A percentile compares a stretch with the other conserved stretches of the same genome.
Conservation (phyloP, 345 rosid genomes). For the Gossypium stocksii region DNA sequence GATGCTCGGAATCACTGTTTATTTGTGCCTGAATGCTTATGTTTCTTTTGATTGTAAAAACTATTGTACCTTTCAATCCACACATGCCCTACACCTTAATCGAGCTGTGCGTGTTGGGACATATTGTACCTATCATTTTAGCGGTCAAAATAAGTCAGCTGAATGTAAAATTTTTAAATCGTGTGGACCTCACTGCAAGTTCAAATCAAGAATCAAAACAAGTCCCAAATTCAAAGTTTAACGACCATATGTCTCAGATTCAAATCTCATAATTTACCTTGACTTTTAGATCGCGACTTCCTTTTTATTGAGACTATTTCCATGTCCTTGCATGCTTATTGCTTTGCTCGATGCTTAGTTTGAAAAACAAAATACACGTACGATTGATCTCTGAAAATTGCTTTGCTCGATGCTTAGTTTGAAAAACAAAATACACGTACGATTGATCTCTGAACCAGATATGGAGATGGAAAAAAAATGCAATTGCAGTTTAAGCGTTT, state of each 20-base stretch:
- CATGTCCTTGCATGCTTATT: neutral
- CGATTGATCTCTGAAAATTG: neutral
- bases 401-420: neutral
- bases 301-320: too few relatives aligned
- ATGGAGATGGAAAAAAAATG: neutral
- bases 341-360: neutral
- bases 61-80: too few relatives aligned
- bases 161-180: neutral
- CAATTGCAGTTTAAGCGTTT: neutral
- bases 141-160: neutral
- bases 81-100: too few relatives aligned
- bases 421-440: neutral
- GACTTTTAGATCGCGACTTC: too few relatives aligned
- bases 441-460: neutral
- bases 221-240: too few relatives aligned
- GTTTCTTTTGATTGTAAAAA: too few relatives aligned
- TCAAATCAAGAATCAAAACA: neutral
- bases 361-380: neutral
- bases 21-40: too few relatives aligned
- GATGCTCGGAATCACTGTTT: too few relatives aligned
- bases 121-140: neutral
- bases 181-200: neutral
- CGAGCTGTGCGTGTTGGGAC: too few relatives aligned
- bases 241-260: too few relatives aligned
- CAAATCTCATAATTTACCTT: too few relatives aligned